phyloP scores from a whole-genome alignment of 2,329 filamentous ascomycete genomes.

The Talaromyces verruculosus region DNA sequence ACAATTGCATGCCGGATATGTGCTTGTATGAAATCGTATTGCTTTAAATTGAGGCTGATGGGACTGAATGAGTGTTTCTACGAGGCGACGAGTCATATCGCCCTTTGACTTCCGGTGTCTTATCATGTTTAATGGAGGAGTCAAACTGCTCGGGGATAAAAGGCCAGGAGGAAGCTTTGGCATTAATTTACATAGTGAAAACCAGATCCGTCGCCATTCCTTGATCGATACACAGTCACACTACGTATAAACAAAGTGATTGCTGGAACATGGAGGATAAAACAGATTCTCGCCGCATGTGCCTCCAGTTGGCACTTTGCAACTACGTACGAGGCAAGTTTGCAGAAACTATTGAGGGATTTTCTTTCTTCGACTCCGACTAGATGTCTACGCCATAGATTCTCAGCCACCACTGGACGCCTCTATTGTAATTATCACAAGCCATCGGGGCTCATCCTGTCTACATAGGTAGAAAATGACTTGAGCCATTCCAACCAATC shows the following conservation, averaged over 20 bases:
- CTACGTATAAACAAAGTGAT: background rate
- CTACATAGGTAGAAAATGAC: background rate
- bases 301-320: background rate
- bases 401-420: background rate
- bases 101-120: background rate
- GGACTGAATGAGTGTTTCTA: background rate
- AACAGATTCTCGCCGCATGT: background rate
- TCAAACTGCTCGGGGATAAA: background rate
- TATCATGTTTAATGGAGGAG: background rate
- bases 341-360: background rate
- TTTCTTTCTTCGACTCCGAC: background rate
- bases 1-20: background rate
- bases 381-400: background rate
- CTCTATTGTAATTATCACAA: background rate
- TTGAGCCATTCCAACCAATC: background rate
- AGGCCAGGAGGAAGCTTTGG: background rate
- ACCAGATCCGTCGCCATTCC: background rate
- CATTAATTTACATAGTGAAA: background rate
- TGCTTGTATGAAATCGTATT: slow-evolving; percentile 42
- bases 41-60: slow-evolving; percentile 17
- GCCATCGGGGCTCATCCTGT: background rate
- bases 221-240: background rate
- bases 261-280: background rate
- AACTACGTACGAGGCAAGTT: background rate
- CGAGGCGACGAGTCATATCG: background rate